Conservation (phyloP, 441 rosid species). For the Aleurites moluccanus region DNA sequence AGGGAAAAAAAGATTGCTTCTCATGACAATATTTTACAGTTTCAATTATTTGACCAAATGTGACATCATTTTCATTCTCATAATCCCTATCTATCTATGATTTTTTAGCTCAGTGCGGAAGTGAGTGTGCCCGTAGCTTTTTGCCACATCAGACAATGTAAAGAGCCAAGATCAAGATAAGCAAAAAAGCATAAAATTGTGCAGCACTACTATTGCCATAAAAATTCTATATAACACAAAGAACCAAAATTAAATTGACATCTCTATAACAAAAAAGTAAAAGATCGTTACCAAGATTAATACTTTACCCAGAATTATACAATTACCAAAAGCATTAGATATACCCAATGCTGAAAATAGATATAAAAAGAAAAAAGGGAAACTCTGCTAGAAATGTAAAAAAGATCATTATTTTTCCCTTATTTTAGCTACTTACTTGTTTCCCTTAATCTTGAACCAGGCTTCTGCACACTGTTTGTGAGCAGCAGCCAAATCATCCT, state of each 20-base stretch:
- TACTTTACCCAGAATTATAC: neutral
- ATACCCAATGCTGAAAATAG: neutral
- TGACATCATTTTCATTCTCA: neutral
- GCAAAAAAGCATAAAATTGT: neutral
- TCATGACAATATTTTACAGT: neutral
- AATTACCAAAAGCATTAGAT: neutral
- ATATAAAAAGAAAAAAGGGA: neutral
- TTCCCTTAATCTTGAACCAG: slow-evolving; percentile 97
- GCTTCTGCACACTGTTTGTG: slow-evolving; percentile 93
- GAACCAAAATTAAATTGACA: neutral
- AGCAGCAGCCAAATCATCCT: slow-evolving; percentile 85
- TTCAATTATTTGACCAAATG: neutral
- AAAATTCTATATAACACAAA: neutral
- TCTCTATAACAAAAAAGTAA: neutral
- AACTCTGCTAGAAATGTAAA: neutral
- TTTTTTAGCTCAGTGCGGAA: neutral
- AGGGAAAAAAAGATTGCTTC: neutral
- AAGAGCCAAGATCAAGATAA: neutral
- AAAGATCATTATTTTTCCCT: neutral
- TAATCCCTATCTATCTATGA: neutral
- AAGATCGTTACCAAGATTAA: neutral
- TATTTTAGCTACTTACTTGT: slow-evolving; percentile 50
- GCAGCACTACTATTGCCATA: neutral
- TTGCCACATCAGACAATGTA: neutral
- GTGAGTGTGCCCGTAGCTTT: neutral